Base-by-base conservation (phyloP, 108 stramenopile species). In the Skeletonema grethae region DNA sequence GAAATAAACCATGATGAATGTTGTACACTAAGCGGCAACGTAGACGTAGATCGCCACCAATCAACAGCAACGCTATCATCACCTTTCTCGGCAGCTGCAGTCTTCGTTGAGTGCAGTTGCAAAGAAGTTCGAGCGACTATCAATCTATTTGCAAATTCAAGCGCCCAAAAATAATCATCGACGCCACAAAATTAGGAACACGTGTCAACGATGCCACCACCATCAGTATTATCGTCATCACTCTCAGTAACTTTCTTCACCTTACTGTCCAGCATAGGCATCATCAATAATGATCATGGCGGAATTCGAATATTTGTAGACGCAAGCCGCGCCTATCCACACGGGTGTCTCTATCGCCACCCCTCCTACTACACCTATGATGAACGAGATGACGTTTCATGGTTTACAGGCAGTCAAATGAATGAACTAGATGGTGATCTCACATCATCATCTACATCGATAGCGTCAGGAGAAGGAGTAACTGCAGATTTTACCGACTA, bases 291-390 rank as follows among this genome's bases (percentile, higher is more conserved):
- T 20, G 6, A 48, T 45, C 4, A n/a, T n/a, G n/a, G 43, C 43
- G 43, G 43, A 1, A 13, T 45, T 13, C 4, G 11, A 45, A n/a
- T 45, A 45, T 45, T 11, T 10, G 43, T n/a, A 15, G 43, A 48
- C 6, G 69, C 69, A 28, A 67, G 65, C 67, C 72, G 79, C 15
- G 79, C 79, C 32, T 70, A 80, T 41, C 79, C 79, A 16, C 73
- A 72, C 61, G 79, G 79, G 24, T 80, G 79, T 28, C 48, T 70
- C 13, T 68, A 73, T 62, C 79, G 72, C 32, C 79, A 69, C 65
- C 79, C 79, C n/a, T 80, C 72, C 5, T 80, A 80, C 67, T 80
- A 74, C 72, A 80, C 79, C 16, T 80, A 80, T 43, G 79, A 80
- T 35, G 79, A 80, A 61, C 72, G 79, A 0, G 79, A 80, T n/a